phyloP scores from a whole-genome alignment of 768 basidiomycete species.

The Steccherinum ochraceum region DNA sequence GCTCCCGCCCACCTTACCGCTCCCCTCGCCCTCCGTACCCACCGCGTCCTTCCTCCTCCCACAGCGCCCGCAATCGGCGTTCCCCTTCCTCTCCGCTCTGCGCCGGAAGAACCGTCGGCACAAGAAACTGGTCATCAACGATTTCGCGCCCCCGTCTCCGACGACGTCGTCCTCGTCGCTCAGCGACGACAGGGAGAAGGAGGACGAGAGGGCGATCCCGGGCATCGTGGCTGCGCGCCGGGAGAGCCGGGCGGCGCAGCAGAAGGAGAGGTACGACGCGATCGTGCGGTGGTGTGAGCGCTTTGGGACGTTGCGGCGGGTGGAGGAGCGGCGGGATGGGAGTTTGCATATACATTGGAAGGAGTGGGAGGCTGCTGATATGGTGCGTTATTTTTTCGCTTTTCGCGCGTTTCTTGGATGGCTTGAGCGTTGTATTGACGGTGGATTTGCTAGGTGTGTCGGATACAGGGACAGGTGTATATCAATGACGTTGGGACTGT shows the following conservation, averaged over 20 bases:
- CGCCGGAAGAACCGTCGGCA: constrained; percentile 12
- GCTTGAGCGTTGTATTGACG: neutral
- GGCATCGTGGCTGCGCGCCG: constrained; percentile 4
- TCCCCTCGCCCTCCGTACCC: constrained; percentile 18
- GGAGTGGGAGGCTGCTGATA: constrained; percentile 22
- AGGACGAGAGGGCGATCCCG: neutral
- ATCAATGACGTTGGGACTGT: constrained; percentile 23
- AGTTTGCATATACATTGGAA: constrained; percentile 23
- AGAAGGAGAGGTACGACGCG: constrained; percentile 13
- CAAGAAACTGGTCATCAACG: constrained; percentile 23
- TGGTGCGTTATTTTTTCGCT: constrained; percentile 13
- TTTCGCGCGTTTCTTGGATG: neutral
- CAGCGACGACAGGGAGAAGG: neutral
- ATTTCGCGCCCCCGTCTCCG: constrained; percentile 13
- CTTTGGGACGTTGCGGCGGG: constrained; percentile 18
- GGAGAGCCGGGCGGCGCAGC: constrained; percentile 9
- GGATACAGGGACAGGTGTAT: constrained; percentile 20
- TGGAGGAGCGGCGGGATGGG: constrained; percentile 19
- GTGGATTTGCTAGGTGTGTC: constrained; percentile 16
- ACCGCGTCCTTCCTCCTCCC: constrained; percentile 20
- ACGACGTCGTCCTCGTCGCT: too few relatives aligned
- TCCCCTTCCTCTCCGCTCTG: constrained; percentile 16
- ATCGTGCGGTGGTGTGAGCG: constrained; percentile 20
- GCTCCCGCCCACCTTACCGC: constrained; percentile 19
- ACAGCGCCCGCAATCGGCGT: constrained; percentile 9